Base-by-base conservation (phyloP, 2,329 filamentous ascomycete genomes). In the Botrytis pseudocinerea region DNA sequence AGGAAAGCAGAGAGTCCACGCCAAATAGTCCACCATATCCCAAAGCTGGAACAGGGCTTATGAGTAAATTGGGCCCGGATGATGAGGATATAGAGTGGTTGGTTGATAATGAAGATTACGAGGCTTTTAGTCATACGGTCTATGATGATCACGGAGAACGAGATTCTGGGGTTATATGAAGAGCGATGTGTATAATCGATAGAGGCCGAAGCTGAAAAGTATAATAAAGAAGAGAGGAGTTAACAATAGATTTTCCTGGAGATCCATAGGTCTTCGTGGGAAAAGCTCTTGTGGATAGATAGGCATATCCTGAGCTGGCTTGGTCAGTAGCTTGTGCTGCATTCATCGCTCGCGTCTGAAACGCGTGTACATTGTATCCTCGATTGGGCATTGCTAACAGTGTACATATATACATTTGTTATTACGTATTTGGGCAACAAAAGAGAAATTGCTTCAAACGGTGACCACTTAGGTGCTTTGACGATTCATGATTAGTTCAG, bases 1-100 rank as follows among this genome's bases (percentile, higher is more conserved):
- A 81, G 18, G 82, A 83, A 63, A 85, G 85, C 63, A 75, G 80
- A 64, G 81, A 83, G n/a, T 85, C 87, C 74, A 85, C 89, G 64
- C 83, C 84, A 51, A 86, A 87, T 63, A 89, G 90, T 77, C 85
- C 88, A 42, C 85, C 90, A 61, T 92, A 92, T 76, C 90, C 90
- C 0, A 87, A 86, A 75, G 84, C 90, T 10, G 90, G 90, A 2
- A 85, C 90, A 71, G 90, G 90, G 2, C 82, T 92, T 42, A 86
- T 82, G 80, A 76, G 78, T 12, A 81, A 84, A 38, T 78, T 91
- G 32, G 84, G 86, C 10, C 85, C 85, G 0, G 87, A 91, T 76
- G 84, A 84, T 28, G 86, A 88, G 40, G 89, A 92, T 78, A 77
- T 90, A 57, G 84, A 89, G 73, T 90, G 90, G 83, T 80, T 92